Evolutionary conservation across 208 protist species (phyloP).

Genomic region (Phytomonas francai): DNA sequence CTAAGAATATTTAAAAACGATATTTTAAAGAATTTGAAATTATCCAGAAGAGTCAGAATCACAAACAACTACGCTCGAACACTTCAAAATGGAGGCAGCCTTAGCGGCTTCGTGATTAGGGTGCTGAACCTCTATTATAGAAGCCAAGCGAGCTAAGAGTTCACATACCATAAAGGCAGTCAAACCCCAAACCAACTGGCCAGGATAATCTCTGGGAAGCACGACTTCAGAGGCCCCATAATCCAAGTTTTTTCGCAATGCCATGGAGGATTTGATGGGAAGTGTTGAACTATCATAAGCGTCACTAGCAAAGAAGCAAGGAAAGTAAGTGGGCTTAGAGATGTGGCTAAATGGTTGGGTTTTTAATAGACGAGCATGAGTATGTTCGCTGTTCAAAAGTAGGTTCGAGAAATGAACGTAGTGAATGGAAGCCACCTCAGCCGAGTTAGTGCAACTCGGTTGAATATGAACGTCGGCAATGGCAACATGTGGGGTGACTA

Average conservation of each 20-base stretch:
- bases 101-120: constrained; percentile 2
- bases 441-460: constrained; percentile 43
- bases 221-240: constrained; percentile 46
- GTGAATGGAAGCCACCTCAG: constrained; percentile 74
- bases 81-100: constrained; percentile 17
- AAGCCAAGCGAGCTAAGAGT: constrained; percentile 48
- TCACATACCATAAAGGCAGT: constrained; percentile 71
- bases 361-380: constrained; percentile 57
- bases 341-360: constrained; percentile 18
- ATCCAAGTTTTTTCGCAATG: constrained; percentile 16
- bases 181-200: constrained; percentile 80
- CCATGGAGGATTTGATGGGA: constrained; percentile 18
- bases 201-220: constrained; percentile 56
- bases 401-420: constrained; percentile 75
- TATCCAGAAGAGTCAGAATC: too few relatives aligned
- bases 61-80: constrained; percentile 29
- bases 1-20: too few relatives aligned
- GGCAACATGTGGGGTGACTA: constrained; percentile 56
- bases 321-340: constrained; percentile 47
- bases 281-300: constrained; percentile 18
- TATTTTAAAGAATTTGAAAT: too few relatives aligned
- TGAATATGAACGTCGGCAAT: constrained; percentile 21
- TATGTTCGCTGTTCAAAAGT: constrained; percentile 31
- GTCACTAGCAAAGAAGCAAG: constrained; percentile 73
- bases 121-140: constrained; percentile 18